Conservation (phyloP, 2,329 filamentous ascomycete species). For the Zalaria sp. region DNA sequence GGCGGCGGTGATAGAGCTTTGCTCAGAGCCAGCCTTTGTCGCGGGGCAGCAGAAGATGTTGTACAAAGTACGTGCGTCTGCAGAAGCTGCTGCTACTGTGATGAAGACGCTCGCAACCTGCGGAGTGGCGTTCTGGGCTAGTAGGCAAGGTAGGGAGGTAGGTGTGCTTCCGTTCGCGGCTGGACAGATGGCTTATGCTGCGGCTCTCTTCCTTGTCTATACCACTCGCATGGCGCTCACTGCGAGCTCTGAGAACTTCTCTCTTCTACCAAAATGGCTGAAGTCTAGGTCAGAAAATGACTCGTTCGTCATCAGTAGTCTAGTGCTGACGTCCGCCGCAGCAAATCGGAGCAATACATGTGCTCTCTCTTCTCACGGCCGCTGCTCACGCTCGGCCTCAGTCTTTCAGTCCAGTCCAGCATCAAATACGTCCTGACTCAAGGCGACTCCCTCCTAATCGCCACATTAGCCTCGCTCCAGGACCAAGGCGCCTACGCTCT, state of each 20-base stretch:
- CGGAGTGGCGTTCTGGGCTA: slow-evolving; percentile 51
- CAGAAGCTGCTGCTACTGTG: slow-evolving; percentile 73
- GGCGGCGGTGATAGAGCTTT: slow-evolving; percentile 57
- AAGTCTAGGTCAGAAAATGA: no score
- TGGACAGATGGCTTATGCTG: slow-evolving; percentile 68
- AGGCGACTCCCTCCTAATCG: slow-evolving; percentile 81
- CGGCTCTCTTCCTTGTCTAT: slow-evolving; percentile 58
- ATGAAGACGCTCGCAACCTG: slow-evolving; percentile 65
- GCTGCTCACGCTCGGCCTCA: slow-evolving; percentile 60
- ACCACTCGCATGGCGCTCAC: slow-evolving; percentile 43
- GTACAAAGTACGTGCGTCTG: slow-evolving; percentile 65
- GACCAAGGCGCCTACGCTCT: slow-evolving; percentile 88
- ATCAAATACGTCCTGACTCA: slow-evolving; percentile 92
- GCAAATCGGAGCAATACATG: slow-evolving; percentile 30
- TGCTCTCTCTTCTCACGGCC: slow-evolving; percentile 51
- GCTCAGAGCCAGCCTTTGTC: slow-evolving; percentile 80
- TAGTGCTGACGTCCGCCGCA: slow-evolving; percentile 6
- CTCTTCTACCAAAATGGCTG: slow-evolving; percentile 38
- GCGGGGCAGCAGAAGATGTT: slow-evolving; percentile 69
- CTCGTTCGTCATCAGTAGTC: no score
- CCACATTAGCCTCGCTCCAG: slow-evolving; percentile 57
- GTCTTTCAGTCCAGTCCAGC: slow-evolving; percentile 72
- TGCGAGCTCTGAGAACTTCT: slow-evolving; percentile 48
- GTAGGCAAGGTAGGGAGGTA: slow-evolving; percentile 35
- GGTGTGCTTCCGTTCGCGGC: slow-evolving; percentile 81